Percentiles rank a stretch among this genome's conserved stretches.
Evolutionary conservation across 371 early-diverging fungal genomes (phyloP).

Genomic region (Mucor velutinosus): DNA sequence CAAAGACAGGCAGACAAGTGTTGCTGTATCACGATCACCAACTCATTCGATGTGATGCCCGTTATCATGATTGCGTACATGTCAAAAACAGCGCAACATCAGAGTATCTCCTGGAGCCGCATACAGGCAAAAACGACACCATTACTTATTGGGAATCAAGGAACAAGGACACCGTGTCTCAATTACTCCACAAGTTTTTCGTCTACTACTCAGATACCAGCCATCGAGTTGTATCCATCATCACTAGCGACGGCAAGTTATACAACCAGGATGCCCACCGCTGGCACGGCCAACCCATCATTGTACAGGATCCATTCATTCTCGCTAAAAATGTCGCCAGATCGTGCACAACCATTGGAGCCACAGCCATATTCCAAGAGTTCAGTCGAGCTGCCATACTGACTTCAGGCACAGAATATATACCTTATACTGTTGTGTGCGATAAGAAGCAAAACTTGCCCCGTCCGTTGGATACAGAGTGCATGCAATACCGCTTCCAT

Average conservation of each 20-base stretch:
- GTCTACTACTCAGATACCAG: slow-evolving; percentile 53
- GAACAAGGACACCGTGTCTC: slow-evolving; percentile 54
- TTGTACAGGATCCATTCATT: slow-evolving; percentile 32
- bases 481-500: slow-evolving; percentile 12
- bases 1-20: not conserved
- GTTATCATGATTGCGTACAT: slow-evolving; percentile 26
- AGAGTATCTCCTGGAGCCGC: not conserved
- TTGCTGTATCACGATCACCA: slow-evolving; percentile 3
- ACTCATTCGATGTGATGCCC: not conserved
- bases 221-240: slow-evolving; percentile 23
- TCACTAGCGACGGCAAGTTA: slow-evolving; percentile 38
- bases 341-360: slow-evolving; percentile 13
- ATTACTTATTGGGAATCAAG: slow-evolving; percentile 31
- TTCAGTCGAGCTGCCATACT: slow-evolving; percentile 18
- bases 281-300: not conserved
- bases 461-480: slow-evolving; percentile 8
- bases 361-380: slow-evolving; percentile 4
- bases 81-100: slow-evolving; percentile 1
- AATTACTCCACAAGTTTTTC: slow-evolving; percentile 64
- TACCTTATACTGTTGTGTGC: slow-evolving; percentile 8
- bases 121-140: not conserved
- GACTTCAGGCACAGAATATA: not conserved
- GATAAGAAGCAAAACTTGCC: not conserved
- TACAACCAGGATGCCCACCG: slow-evolving; percentile 51
- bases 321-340: slow-evolving; percentile 20